A percentile compares a stretch with the other conserved stretches of the same genome.
These are phyloP conservation scores for Neurospora tetraspora DNA, from an alignment of 495 filamentous ascomycete genomes.

Conservation along the genomic window DNA sequence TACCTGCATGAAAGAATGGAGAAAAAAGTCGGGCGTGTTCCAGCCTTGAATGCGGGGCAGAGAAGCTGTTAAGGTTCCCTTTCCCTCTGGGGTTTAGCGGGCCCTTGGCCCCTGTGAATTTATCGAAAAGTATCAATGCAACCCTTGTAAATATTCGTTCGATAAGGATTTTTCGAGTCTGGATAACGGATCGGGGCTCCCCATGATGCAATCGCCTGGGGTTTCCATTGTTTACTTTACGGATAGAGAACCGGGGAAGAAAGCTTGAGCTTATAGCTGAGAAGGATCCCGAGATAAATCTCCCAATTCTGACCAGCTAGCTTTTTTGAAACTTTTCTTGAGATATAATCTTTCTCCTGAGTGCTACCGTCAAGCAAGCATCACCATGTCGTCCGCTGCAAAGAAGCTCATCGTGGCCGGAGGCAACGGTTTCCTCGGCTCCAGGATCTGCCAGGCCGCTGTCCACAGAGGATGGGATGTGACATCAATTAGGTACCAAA, in stretches of 20 bases:
- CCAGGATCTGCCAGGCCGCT: slow-evolving; percentile 84
- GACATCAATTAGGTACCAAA: slow-evolving; percentile 66
- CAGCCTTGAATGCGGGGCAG: slow-evolving; percentile 18
- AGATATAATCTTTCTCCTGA: neutral
- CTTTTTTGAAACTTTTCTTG: neutral
- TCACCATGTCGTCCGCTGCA: slow-evolving; percentile 22
- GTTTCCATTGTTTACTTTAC: neutral
- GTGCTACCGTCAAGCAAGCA: neutral
- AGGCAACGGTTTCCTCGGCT: slow-evolving; percentile 92
- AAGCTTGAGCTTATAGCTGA: neutral
- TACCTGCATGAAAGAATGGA: neutral
- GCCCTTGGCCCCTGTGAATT: neutral
- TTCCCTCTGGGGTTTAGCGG: neutral
- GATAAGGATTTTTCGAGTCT: neutral
- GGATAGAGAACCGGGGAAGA: neutral
- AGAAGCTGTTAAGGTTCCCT: neutral
- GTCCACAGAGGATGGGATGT: slow-evolving; percentile 77
- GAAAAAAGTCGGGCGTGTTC: neutral
- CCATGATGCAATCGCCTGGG: slow-evolving; percentile 3
- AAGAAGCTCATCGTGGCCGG: slow-evolving; percentile 83
- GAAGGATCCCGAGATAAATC: neutral
- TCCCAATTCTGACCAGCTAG: too few species aligned
- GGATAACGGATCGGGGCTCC: neutral
- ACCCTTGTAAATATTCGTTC: slow-evolving; percentile 4
- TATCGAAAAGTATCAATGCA: slow-evolving; percentile 1